A percentile compares a stretch with the other conserved stretches of the same genome.
Conservation (phyloP, 345 rosid genomes). For the Reutealis trisperma region DNA sequence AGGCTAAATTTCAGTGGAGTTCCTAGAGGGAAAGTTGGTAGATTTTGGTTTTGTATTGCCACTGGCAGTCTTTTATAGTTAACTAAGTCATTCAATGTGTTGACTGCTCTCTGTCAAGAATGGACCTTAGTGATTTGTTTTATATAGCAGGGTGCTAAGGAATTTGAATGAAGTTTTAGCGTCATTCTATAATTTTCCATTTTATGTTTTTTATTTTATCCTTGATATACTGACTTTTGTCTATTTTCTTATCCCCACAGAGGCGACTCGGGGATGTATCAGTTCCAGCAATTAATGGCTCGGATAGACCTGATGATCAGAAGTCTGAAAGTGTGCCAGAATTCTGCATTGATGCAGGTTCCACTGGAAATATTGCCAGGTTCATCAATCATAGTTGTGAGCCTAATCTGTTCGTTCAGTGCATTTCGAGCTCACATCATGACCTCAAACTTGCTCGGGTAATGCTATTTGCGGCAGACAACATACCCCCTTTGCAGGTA, state of each 20-base stretch:
- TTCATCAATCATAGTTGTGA: conserved; percentile 93
- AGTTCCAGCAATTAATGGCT: conserved; percentile 26
- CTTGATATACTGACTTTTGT: neutral
- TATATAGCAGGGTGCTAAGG: neutral
- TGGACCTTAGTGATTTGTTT: neutral
- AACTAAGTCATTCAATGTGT: neutral
- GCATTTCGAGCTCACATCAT: conserved; percentile 78
- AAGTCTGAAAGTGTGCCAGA: conserved; percentile 66
- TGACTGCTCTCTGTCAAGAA: neutral
- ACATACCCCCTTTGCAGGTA: conserved; percentile 94
- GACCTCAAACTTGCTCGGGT: conserved; percentile 82
- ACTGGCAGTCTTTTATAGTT: neutral
- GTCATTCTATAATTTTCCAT: neutral
- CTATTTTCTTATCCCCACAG: conserved; percentile 37
- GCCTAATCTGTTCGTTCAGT: conserved; percentile 92
- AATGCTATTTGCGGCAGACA: conserved; percentile 90
- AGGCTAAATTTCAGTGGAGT: neutral
- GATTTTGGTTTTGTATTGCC: neutral
- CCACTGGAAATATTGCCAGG: conserved; percentile 78
- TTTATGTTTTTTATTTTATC: neutral
- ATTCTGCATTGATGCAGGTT: conserved; percentile 88
- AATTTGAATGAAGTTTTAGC: neutral
- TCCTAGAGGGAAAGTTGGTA: neutral
- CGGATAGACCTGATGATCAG: conserved; percentile 39
- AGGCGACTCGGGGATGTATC: conserved; percentile 59